phyloP scores from a whole-genome alignment of 2,329 filamentous ascomycete species.

The Venturia oleaginea region DNA sequence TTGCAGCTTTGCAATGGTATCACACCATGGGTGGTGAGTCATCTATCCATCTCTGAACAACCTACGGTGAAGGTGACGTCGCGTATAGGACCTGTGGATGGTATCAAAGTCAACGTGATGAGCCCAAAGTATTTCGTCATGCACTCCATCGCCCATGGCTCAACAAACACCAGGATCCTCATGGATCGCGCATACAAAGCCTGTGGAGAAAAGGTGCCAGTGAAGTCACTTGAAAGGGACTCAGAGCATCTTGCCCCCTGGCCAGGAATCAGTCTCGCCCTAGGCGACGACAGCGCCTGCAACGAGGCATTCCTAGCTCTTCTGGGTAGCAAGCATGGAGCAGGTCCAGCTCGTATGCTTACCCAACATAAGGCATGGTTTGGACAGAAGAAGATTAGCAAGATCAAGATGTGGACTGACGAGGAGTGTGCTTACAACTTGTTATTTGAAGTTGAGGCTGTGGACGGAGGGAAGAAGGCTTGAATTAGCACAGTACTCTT shows the following conservation, averaged over 20 bases:
- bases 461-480: background rate
- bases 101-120: background rate
- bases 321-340: background rate
- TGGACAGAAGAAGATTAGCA: background rate
- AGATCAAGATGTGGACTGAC: background rate
- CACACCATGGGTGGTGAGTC: background rate
- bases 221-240: background rate
- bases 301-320: background rate
- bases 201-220: background rate
- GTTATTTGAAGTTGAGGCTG: background rate
- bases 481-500: too few species aligned
- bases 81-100: background rate
- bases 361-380: background rate
- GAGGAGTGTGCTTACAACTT: background rate
- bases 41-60: background rate
- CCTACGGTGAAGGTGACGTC: background rate
- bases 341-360: background rate
- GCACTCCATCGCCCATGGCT: background rate
- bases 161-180: background rate
- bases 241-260: background rate
- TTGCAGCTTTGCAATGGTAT: background rate
- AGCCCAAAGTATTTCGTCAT: background rate
- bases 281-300: background rate
- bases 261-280: background rate
- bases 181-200: background rate